These are phyloP conservation scores for Colletotrichum plurivorum DNA, from an alignment of 2,329 filamentous ascomycete genomes.

Conservation along the genomic window DNA sequence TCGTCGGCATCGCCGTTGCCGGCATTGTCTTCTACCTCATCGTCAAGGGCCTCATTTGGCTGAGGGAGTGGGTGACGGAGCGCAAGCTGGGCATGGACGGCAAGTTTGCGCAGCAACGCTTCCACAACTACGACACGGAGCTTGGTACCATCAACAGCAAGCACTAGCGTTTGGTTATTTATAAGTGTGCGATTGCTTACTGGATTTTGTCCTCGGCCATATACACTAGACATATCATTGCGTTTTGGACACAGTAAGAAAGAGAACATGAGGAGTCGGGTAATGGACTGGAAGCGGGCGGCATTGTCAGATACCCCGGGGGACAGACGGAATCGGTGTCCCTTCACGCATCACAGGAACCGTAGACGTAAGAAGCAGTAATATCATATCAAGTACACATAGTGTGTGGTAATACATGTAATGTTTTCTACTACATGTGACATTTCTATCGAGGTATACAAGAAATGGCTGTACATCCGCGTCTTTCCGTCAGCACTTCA, in stretches of 20 bases:
- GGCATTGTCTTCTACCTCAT: conserved; percentile 67
- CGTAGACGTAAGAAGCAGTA: conserved; percentile 3
- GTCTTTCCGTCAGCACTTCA: conserved; percentile 78
- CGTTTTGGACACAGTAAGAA: not conserved
- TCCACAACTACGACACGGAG: conserved; percentile 42
- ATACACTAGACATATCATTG: not conserved
- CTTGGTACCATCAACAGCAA: conserved; percentile 39
- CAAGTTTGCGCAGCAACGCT: conserved; percentile 53
- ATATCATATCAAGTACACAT: conserved; percentile 8
- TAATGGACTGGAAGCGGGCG: not conserved
- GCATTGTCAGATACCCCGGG: conserved; percentile 29
- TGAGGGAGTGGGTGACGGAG: conserved; percentile 66
- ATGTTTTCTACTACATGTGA: not conserved
- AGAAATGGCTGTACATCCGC: no score
- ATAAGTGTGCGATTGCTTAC: not conserved
- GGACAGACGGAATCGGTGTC: conserved; percentile 8
- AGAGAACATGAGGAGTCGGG: not conserved
- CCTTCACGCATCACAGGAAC: not conserved
- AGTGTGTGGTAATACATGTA: conserved; percentile 20
- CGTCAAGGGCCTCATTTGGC: conserved; percentile 64
- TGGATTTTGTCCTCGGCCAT: not conserved
- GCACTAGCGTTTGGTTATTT: conserved; percentile 4
- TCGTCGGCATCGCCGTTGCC: conserved; percentile 70
- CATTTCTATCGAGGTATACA: no score
- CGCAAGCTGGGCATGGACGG: conserved; percentile 59